These are phyloP conservation scores for Debaryomyces sp. DNA, from an alignment of 1,139 yeast genomes.

Conservation along the genomic window DNA sequence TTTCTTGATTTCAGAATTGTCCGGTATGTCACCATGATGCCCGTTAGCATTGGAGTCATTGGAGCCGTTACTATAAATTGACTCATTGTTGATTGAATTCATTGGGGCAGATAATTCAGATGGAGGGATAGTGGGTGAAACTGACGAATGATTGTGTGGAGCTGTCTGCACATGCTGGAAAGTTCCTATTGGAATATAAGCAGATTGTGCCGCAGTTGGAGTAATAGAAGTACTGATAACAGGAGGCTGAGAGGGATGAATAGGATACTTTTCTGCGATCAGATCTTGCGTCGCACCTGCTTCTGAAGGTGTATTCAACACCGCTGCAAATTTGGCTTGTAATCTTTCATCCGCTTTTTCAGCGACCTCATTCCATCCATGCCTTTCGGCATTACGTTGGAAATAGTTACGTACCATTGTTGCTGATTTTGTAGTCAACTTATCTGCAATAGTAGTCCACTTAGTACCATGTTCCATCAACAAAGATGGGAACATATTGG, in stretches of 20 bases:
- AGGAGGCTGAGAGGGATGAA: constrained; percentile 4
- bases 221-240: constrained; percentile 2
- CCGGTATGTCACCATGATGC: background rate
- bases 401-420: constrained; percentile 88
- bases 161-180: constrained; percentile 22
- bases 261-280: constrained; percentile 6
- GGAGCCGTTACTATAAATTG: background rate
- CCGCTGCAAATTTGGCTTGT: constrained; percentile 33
- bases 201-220: constrained; percentile 5
- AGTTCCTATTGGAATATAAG: constrained; percentile 26
- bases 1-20: background rate
- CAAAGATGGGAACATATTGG: constrained; percentile 68
- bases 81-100: background rate
- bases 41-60: background rate
- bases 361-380: constrained; percentile 60
- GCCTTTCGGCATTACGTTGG: constrained; percentile 66
- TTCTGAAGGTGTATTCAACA: constrained; percentile 20
- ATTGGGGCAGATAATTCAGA: background rate
- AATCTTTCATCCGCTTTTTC: constrained; percentile 27
- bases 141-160: constrained; percentile 5
- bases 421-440: constrained; percentile 74
- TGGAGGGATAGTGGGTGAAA: background rate
- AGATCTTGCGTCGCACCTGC: constrained; percentile 6
- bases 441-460: constrained; percentile 79
- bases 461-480: constrained; percentile 70